Evolutionary conservation across 306 rosid species (phyloP).

Genomic region (Prinsepia uniflora): DNA sequence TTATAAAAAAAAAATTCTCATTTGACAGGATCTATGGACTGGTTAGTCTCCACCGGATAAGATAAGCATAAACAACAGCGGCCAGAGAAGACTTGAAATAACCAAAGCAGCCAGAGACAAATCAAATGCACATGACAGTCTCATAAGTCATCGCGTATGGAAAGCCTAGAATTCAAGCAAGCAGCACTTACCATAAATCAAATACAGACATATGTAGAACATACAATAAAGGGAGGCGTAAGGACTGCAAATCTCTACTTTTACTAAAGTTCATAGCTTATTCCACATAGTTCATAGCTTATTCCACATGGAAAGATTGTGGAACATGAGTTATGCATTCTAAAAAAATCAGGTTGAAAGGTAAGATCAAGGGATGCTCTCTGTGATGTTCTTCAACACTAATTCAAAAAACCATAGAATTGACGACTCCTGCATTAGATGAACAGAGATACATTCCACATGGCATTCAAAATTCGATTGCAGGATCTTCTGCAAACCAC

Average conservation of each 20-base stretch:
- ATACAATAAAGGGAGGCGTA: background rate
- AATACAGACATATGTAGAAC: background rate
- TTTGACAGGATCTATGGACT: background rate
- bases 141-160: background rate
- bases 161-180: background rate
- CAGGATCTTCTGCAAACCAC: no score
- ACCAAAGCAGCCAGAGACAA: background rate
- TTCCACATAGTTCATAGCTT: background rate
- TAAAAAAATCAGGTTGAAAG: background rate
- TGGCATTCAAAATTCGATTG: background rate
- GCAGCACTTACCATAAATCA: background rate
- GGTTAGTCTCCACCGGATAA: background rate
- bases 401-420: background rate
- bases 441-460: background rate
- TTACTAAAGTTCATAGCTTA: no score
- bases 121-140: background rate
- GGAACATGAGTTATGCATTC: background rate
- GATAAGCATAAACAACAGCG: background rate
- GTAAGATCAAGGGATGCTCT: background rate
- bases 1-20: background rate
- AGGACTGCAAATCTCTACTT: background rate
- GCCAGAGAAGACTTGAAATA: background rate
- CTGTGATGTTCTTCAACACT: background rate
- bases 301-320: conserved; percentile 3
- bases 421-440: background rate